Evolutionary conservation across 2,329 filamentous ascomycete species (phyloP), one percentile per base, ranked within the genome.

Genomic region (Ophiostoma sp.): DNA sequence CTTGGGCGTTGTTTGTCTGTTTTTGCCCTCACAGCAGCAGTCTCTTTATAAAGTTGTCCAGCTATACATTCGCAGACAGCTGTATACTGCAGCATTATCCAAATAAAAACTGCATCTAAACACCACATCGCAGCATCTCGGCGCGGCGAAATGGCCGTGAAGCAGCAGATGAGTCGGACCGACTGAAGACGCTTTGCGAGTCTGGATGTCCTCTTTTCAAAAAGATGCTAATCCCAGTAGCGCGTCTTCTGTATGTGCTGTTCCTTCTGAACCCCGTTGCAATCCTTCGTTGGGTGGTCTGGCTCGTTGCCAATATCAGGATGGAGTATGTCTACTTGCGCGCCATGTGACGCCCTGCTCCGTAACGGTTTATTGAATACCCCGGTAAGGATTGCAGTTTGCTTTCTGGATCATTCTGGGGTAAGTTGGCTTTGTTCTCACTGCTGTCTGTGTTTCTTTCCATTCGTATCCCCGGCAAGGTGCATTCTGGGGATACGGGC

Each of bases 81-180:
- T 39, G 10, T 11, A 39, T 15, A 13, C 44, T 48, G 13, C 20
- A 48, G 17, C 4, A 2, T 13, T n/a, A 1, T 48, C 15, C 44
- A 48, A 48, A 20, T 3, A 31, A 31, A 31, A 10, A 54, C 15
- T 11, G 6, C n/a, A 10, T 54, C 6, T 13, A 54, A n/a, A 54
- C n/a, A 23, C n/a, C n/a, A 17, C 5, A 17, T 27, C 27, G 2
- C 11, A 33, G 39, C 15, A 17, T 31, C 57, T 62, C 57, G 57
- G 57, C 57, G 27, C 57, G 57, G 57, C 57, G 57, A 62, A 62
- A 62, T 33, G 57, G 27, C 33, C 54, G 11, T 33, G 27, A 62
- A 62, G 27, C 27, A 33, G 23, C 8, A 62, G 27, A 17, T 2
- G 27, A 62, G 57, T 62, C 57, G 57, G 57, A 62, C 57, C 57